phyloP scores from a whole-genome alignment of 306 rosid species.

The Phaseolus lunatus region DNA sequence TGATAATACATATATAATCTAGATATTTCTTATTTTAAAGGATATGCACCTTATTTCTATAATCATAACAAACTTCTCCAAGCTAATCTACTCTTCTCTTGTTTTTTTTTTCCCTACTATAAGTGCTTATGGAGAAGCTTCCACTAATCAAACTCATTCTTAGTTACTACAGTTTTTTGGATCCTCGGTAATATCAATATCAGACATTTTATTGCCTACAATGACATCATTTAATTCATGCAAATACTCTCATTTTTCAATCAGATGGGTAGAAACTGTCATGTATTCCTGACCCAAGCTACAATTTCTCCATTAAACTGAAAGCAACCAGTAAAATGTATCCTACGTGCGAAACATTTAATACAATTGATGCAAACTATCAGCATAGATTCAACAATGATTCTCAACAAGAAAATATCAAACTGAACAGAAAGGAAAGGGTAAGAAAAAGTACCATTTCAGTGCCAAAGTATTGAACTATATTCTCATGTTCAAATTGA shows the following conservation, averaged over 20 bases:
- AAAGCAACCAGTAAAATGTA: constrained; percentile 12
- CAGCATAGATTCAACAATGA: constrained; percentile 16
- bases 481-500: constrained; percentile 83
- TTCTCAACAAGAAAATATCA: constrained; percentile 12
- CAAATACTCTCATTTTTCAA: background rate
- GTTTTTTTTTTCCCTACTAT: too few species aligned
- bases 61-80: too few species aligned
- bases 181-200: background rate
- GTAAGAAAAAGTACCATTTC: constrained; percentile 59
- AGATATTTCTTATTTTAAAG: too few species aligned
- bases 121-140: too few species aligned
- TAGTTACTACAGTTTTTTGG: constrained; percentile 16
- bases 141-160: background rate
- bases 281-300: constrained; percentile 3
- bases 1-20: too few species aligned
- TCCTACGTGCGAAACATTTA: constrained; percentile 1
- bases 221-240: constrained; percentile 9
- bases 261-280: background rate
- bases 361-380: constrained; percentile 28
- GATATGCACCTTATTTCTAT: too few species aligned
- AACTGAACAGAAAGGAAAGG: constrained; percentile 22
- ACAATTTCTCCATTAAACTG: background rate
- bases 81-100: too few species aligned
- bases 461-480: constrained; percentile 82
- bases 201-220: constrained; percentile 16